Evolutionary conservation across 495 filamentous ascomycete species (phyloP), one percentile per base, ranked within the genome.

Genomic region (Aspergillus nanangensis): DNA sequence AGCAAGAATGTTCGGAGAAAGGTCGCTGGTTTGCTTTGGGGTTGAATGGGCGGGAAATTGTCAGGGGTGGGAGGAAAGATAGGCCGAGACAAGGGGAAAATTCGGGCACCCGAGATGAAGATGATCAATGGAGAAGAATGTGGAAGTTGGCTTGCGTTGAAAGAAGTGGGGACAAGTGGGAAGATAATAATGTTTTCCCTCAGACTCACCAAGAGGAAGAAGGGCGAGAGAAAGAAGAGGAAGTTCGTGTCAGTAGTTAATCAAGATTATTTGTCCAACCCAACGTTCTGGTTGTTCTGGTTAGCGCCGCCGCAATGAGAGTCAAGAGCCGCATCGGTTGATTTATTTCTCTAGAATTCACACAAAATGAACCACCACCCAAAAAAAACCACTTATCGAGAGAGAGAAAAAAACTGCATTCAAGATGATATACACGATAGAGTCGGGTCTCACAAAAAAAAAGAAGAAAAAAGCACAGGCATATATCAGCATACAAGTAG

Each of bases 341-440:
- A n/a, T n/a, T n/a, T n/a, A n/a, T n/a, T n/a, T n/a, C n/a, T n/a
- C n/a, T n/a, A n/a, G n/a, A n/a, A n/a, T n/a, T n/a, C n/a, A n/a
- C n/a, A n/a, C n/a, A n/a, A n/a, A n/a, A n/a, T n/a, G n/a, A n/a
- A n/a, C n/a, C n/a, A n/a, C n/a, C n/a, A n/a, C n/a, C n/a, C n/a
- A n/a, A n/a, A n/a, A n/a, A n/a, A n/a, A n/a, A n/a, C n/a, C n/a
- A n/a, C n/a, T n/a, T n/a, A n/a, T n/a, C n/a, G n/a, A n/a, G n/a
- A n/a, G n/a, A 29, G 36, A 45, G n/a, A 38, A 37, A 25, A 58
- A 65, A 66, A 65, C 55, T 63, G 66, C 66, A 71, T 66, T 69
- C 51, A 69, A 63, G 56, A 59, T 71, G 68, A 71, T 71, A 65
- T 71, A 71, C 68, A 71, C 61, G 63, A 68, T 70, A 68, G 65